Evolutionary conservation across 192 early-diverging fungal genomes (phyloP).

Genomic region (Coemansia sp.): DNA sequence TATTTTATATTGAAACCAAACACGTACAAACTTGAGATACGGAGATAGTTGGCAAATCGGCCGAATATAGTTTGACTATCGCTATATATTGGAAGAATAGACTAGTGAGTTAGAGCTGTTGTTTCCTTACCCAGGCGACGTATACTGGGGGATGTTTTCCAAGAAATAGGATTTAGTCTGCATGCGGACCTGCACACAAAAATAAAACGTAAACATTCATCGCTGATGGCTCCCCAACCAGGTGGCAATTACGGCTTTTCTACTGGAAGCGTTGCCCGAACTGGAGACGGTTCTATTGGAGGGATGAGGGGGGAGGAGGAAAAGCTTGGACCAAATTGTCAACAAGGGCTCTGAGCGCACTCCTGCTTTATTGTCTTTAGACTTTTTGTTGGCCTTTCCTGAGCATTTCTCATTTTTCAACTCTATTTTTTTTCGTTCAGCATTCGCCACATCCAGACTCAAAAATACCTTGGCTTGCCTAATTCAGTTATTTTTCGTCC

Average conservation of each 20-base stretch:
- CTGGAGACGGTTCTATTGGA: neutral
- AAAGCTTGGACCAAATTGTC: neutral
- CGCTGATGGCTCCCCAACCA: neutral
- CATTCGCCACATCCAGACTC: neutral
- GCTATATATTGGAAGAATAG: neutral
- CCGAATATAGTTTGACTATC: neutral
- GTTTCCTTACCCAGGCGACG: neutral
- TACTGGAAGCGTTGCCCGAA: slow-evolving; percentile 5
- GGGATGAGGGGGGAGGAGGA: neutral
- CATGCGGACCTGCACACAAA: neutral
- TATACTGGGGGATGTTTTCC: neutral
- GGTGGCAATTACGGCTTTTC: neutral
- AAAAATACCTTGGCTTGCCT: neutral
- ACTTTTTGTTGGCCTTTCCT: neutral
- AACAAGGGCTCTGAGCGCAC: neutral
- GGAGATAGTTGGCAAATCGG: neutral
- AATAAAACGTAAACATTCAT: neutral
- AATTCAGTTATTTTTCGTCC: neutral
- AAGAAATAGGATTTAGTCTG: neutral
- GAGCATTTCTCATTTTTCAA: neutral
- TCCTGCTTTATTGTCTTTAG: neutral
- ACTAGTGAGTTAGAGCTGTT: neutral
- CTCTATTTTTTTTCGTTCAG: neutral
- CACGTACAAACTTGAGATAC: neutral
- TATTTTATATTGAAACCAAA: neutral